A percentile compares a stretch with the other conserved stretches of the same genome.
Evolutionary conservation across 2,329 filamentous ascomycete genomes (phyloP).

Genomic region (Aureobasidium sp.): DNA sequence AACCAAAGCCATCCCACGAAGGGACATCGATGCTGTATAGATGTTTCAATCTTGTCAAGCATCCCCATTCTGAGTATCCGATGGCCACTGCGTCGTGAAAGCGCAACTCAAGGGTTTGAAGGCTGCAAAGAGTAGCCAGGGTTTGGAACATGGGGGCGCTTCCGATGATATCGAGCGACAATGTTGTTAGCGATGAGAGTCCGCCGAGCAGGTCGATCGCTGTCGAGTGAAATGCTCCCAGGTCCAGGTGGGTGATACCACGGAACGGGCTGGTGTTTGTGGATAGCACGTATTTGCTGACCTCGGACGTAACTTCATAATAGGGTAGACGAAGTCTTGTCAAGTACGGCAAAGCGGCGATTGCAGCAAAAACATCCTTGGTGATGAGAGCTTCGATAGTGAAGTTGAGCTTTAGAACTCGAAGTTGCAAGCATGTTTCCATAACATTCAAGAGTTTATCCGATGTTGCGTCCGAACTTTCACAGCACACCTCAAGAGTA

Average conservation of each 20-base stretch:
- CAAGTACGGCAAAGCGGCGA: background rate
- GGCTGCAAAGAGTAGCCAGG: background rate
- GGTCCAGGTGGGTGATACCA: background rate
- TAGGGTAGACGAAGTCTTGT: background rate
- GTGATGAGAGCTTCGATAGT: background rate
- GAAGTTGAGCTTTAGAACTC: background rate
- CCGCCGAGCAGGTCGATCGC: background rate
- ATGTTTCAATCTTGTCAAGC: background rate
- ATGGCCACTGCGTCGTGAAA: background rate
- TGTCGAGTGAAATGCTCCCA: background rate
- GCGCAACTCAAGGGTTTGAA: background rate
- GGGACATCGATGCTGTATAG: background rate
- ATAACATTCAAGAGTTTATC: background rate
- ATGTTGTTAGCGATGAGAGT: background rate
- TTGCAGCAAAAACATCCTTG: background rate
- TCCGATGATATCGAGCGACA: background rate
- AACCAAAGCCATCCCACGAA: background rate
- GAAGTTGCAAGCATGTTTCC: background rate
- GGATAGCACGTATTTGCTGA: background rate
- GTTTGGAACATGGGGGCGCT: background rate
- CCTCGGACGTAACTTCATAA: background rate
- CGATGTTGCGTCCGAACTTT: background rate
- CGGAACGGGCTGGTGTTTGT: background rate
- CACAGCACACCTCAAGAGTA: background rate
- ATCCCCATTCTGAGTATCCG: background rate